These are phyloP conservation scores for Alternaria atra DNA, from an alignment of 2,329 filamentous ascomycete species.

Conservation along the genomic window DNA sequence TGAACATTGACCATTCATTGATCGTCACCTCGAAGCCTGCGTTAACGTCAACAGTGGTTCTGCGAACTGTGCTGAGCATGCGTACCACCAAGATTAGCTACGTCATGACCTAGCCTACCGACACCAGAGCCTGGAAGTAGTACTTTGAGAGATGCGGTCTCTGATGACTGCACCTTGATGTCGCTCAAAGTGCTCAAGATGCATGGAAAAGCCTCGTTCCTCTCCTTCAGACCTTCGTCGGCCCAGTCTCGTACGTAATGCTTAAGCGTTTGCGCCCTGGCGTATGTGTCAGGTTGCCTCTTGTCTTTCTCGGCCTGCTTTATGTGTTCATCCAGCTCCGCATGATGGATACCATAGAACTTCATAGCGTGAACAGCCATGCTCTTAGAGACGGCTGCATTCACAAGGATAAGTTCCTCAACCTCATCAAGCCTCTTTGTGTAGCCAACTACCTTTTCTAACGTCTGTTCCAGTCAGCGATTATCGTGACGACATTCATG, in stretches of 20 bases:
- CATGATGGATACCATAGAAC: constrained; percentile 57
- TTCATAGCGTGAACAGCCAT: constrained; percentile 58
- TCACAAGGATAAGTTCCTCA: constrained; percentile 56
- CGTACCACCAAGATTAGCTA: constrained; percentile 55
- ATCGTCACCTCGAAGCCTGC: constrained; percentile 62
- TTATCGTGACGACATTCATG: no score
- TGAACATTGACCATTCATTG: constrained; percentile 68
- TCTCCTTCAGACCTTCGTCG: constrained; percentile 57
- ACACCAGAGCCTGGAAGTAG: constrained; percentile 64
- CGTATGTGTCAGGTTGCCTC: constrained; percentile 55
- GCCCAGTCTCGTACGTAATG: constrained; percentile 68
- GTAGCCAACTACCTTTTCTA: constrained; percentile 33
- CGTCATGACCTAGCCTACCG: constrained; percentile 62
- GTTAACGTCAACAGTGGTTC: background rate
- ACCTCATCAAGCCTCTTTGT: constrained; percentile 57
- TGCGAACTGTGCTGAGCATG: background rate
- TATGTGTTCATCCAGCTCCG: constrained; percentile 58
- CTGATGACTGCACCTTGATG: background rate
- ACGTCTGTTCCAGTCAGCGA: constrained; percentile 12
- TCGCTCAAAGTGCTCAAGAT: constrained; percentile 39
- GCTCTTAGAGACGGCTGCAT: constrained; percentile 57
- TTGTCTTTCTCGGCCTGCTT: constrained; percentile 50
- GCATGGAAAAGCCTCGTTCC: constrained; percentile 52
- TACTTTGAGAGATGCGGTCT: constrained; percentile 44
- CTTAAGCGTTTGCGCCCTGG: constrained; percentile 64